Evolutionary conservation across 2,329 filamentous ascomycete species (phyloP), one percentile per base, ranked within the genome.

Genomic region (Colletotrichum truncatum): DNA sequence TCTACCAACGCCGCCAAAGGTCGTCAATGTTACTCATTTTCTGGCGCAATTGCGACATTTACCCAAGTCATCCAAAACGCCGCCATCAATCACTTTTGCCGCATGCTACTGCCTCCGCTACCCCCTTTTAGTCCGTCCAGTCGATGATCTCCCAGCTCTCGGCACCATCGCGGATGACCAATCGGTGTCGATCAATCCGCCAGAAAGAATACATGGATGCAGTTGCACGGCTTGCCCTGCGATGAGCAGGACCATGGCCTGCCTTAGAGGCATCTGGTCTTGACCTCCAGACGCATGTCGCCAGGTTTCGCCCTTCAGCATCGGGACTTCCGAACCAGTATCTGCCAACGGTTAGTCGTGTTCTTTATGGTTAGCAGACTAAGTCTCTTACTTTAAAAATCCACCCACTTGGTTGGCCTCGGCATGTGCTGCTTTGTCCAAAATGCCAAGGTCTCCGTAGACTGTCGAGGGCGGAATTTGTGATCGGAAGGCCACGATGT

Each of bases 241-340:
- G 79, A 75, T 88, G 85, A 63, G 89, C 89, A 49, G 85, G 84
- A 11, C 88, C 88, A 56, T 82, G 77, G 28, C 87, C 87, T 64
- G 88, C 89, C 68, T 82, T 82, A 70, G 80, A 82, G 36, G 89
- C 89, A 73, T 91, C 87, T 39, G 85, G 81, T 43, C 83, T 81
- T 30, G 84, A 85, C 68, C 87, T 82, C 89, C 89, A 91, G 66
- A 91, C 75, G 76, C 89, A 94, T 51, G 94, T 97, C 43, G 94
- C 94, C 72, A 98, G 78, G 79, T 97, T 97, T 73, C 88, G 84
- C 67, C 91, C 85, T 54, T 91, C 83, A 43, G 76, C 80, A 78
- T 97, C 89, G 18, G 91, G 90, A 32, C 81, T 83, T 2, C 93
- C 93, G 76, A 97, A 97, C 93, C 94, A 97, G 78, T 98, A 97